These are phyloP conservation scores for Metarhizium humberi DNA, from an alignment of 2,329 filamentous ascomycete species.

Conservation along the genomic window DNA sequence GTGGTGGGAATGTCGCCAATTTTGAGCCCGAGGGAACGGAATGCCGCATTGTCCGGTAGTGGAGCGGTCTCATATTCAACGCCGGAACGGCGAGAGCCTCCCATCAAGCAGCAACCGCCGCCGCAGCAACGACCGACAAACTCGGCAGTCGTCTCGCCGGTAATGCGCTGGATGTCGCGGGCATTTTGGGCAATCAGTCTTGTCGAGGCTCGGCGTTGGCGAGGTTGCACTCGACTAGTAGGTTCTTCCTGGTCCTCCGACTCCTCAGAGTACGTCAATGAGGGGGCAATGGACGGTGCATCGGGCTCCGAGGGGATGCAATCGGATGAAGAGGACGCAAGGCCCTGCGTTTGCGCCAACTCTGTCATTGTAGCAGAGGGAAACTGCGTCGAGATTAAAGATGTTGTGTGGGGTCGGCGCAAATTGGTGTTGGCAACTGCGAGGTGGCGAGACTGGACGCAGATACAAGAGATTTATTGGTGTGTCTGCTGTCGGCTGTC, in stretches of 20 bases:
- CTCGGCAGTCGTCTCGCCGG: constrained; percentile 53
- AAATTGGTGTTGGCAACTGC: background rate
- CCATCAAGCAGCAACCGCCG: constrained; percentile 52
- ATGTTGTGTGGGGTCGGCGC: background rate
- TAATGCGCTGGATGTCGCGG: constrained; percentile 53
- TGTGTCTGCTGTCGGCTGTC: no score
- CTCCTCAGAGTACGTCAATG: constrained; percentile 53
- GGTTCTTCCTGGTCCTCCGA: constrained; percentile 49
- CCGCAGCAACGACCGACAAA: constrained; percentile 56
- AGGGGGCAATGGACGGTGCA: constrained; percentile 46
- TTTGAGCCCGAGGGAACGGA: constrained; percentile 66
- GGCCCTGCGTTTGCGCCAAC: constrained; percentile 26
- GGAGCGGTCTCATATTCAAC: constrained; percentile 43
- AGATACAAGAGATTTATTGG: background rate
- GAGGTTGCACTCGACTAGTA: constrained; percentile 32
- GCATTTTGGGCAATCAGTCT: constrained; percentile 56
- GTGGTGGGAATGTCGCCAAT: constrained; percentile 65
- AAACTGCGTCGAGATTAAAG: background rate
- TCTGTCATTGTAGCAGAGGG: constrained; percentile 17
- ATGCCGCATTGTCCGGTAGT: constrained; percentile 76
- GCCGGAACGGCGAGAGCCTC: constrained; percentile 31
- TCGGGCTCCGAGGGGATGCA: constrained; percentile 35
- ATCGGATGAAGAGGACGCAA: constrained; percentile 29
- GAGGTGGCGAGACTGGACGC: background rate
- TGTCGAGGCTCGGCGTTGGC: constrained; percentile 58